phyloP scores from a whole-genome alignment of 768 basidiomycete species.

The Russula compacta region DNA sequence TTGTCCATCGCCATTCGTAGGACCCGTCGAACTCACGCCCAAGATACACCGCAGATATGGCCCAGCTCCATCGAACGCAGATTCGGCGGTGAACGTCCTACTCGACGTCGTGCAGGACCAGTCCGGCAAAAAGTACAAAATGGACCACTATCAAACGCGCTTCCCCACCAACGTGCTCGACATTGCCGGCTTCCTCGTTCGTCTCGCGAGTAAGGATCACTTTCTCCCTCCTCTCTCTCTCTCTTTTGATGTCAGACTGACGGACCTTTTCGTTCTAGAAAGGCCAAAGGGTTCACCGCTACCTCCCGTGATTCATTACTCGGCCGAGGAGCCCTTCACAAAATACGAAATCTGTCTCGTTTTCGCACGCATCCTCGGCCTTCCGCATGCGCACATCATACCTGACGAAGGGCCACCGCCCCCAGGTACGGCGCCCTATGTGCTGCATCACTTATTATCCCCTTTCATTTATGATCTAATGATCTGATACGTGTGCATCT shows the following conservation, averaged over 20 bases:
- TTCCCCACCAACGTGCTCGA: conserved; percentile 90
- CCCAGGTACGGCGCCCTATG: conserved; percentile 6
- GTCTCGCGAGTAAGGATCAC: conserved; percentile 48
- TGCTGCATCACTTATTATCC: neutral
- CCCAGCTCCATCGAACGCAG: conserved; percentile 71
- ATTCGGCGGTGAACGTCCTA: conserved; percentile 84
- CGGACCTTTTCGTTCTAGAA: conserved; percentile 23
- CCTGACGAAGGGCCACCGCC: conserved; percentile 58
- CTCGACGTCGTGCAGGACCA: conserved; percentile 82
- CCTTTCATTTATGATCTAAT: neutral
- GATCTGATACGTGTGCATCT: neutral
- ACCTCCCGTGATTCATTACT: conserved; percentile 79
- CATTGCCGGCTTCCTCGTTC: conserved; percentile 75
- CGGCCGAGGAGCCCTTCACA: conserved; percentile 71
- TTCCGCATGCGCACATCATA: conserved; percentile 67
- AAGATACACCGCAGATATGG: conserved; percentile 56
- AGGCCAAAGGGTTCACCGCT: conserved; percentile 31
- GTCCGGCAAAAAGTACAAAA: conserved; percentile 81
- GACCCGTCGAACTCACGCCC: conserved; percentile 4
- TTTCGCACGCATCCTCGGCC: conserved; percentile 58
- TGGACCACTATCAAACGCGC: conserved; percentile 92
- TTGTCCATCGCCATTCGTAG: neutral
- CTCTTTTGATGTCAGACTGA: neutral
- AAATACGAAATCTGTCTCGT: conserved; percentile 90
- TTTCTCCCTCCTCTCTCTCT: neutral